Conservation (phyloP, 208 protist species). For the Trypanosoma melophagium region DNA sequence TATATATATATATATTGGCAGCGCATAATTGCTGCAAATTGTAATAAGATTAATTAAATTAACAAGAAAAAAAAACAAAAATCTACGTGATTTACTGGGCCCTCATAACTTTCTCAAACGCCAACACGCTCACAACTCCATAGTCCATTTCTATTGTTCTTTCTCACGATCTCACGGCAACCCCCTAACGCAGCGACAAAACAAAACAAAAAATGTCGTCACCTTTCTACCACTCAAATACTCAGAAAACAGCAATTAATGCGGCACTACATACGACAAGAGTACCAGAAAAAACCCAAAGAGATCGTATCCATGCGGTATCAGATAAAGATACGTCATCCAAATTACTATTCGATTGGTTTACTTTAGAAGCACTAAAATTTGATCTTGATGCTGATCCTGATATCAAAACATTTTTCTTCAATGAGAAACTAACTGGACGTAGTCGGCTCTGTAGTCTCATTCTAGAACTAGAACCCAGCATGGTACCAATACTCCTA, state of each 20-base stretch:
- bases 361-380: neutral
- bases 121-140: too few species aligned
- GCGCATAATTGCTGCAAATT: neutral
- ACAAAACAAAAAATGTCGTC: neutral
- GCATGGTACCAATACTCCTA: neutral
- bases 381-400: too few species aligned
- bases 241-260: slow-evolving; percentile 12
- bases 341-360: neutral
- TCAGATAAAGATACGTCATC: neutral
- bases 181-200: neutral
- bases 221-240: neutral
- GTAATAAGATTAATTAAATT: slow-evolving; percentile 1
- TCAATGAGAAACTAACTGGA: slow-evolving; percentile 28
- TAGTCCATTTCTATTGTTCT: neutral
- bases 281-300: slow-evolving; percentile 20
- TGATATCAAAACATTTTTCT: neutral
- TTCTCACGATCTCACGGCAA: neutral
- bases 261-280: slow-evolving; percentile 12
- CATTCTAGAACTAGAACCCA: neutral
- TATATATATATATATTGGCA: neutral
- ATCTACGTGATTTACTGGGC: neutral
- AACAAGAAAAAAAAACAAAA: neutral
- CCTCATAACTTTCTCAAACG: too few species aligned
- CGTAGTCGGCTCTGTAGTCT: slow-evolving; percentile 38
- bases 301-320: neutral